These are phyloP conservation scores for Kodamaea sp. DNA, from an alignment of 1,139 yeast species.

Conservation along the genomic window DNA sequence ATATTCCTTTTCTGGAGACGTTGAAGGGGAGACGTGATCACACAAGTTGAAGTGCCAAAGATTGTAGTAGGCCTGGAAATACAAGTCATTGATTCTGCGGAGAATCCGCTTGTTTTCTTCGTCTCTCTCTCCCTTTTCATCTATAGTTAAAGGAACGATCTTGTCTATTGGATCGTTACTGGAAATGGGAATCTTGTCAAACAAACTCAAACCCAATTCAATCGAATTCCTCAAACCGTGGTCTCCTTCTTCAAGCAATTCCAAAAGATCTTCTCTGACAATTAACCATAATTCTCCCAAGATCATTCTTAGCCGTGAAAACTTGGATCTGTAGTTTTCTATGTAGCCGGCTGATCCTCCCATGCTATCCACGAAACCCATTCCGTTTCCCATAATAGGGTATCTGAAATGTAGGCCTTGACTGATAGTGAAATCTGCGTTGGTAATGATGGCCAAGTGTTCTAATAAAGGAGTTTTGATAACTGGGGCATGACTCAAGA, in stretches of 20 bases:
- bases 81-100: conserved; percentile 51
- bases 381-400: conserved; percentile 71
- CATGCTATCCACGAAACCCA: conserved; percentile 57
- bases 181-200: conserved; percentile 67
- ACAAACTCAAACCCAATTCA: conserved; percentile 59
- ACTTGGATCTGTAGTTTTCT: conserved; percentile 62
- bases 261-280: conserved; percentile 53
- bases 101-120: conserved; percentile 25
- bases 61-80: conserved; percentile 65
- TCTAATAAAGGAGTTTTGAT: conserved; percentile 64
- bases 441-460: conserved; percentile 64
- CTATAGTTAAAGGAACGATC: conserved; percentile 42
- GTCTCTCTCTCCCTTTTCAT: conserved; percentile 22
- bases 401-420: conserved; percentile 74
- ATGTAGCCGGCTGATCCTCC: conserved; percentile 41
- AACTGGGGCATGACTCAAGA: conserved; percentile 70
- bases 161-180: conserved; percentile 38
- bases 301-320: conserved; percentile 62
- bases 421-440: conserved; percentile 72
- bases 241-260: conserved; percentile 29
- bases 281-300: conserved; percentile 66
- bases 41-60: conserved; percentile 79
- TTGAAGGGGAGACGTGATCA: conserved; percentile 34
- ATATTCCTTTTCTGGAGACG: conserved; percentile 9
- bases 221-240: conserved; percentile 22